These are phyloP conservation scores for Carpediemonas membranifera DNA, from an alignment of 78 protist species.

Conservation along the genomic window DNA sequence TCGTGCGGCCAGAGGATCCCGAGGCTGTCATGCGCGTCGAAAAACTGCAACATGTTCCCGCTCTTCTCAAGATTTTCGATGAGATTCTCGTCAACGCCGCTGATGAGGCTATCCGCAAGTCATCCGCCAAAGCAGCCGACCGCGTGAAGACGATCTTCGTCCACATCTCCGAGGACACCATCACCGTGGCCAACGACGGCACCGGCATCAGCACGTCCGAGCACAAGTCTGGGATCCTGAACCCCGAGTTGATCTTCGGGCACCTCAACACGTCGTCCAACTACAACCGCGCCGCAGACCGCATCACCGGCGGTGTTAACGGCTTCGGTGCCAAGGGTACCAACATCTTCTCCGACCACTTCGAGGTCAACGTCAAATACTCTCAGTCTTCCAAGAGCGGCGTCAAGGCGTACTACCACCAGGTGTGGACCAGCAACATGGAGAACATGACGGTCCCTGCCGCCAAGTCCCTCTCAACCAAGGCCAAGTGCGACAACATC, in stretches of 20 bases:
- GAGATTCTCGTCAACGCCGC: slow-evolving; percentile 98
- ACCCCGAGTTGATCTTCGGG: slow-evolving; percentile 92
- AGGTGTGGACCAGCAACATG: slow-evolving; percentile 61
- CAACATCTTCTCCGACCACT: slow-evolving; percentile 76
- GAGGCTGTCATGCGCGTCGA: too few species aligned
- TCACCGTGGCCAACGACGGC: slow-evolving; percentile 75
- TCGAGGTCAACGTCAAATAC: too few species aligned
- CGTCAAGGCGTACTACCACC: too few species aligned
- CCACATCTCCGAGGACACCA: slow-evolving; percentile 36
- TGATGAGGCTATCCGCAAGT: too few species aligned
- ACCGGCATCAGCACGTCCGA: slow-evolving; percentile 76
- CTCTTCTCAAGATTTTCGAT: slow-evolving; percentile 91
- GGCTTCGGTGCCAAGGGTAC: slow-evolving; percentile 81
- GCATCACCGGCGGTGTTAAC: slow-evolving; percentile 10
- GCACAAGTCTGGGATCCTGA: slow-evolving; percentile 41
- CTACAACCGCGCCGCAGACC: slow-evolving; percentile 46
- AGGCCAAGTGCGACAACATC: too few species aligned
- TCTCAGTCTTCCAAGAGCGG: too few species aligned
- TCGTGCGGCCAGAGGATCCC: too few species aligned
- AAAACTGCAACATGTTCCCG: too few species aligned
- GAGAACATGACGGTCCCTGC: slow-evolving; percentile 1
- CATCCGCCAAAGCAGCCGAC: too few species aligned
- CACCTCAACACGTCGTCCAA: slow-evolving; percentile 72
- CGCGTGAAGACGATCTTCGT: slow-evolving; percentile 46
- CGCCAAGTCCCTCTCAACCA: too few species aligned